Percentiles rank a stretch among this genome's conserved stretches.
Evolutionary conservation across 306 rosid genomes (phyloP).

Genomic region (Cajanus cajan): DNA sequence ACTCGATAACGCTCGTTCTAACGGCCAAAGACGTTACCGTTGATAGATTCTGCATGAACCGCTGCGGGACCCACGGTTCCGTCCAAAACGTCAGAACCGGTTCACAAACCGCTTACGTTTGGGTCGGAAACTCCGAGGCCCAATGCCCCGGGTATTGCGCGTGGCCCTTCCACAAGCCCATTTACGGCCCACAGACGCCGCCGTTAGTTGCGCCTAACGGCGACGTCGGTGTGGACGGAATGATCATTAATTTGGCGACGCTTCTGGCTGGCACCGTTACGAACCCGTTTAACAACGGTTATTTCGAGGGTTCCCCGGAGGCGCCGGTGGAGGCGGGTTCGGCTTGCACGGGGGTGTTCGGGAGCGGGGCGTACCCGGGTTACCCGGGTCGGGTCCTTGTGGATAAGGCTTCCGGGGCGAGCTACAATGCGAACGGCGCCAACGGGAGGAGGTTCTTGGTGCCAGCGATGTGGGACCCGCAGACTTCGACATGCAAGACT

Average conservation of each 20-base stretch:
- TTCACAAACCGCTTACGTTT: constrained; percentile 49
- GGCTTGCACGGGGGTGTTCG: constrained; percentile 75
- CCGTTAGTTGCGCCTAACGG: constrained; percentile 88
- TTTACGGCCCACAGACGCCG: constrained; percentile 87
- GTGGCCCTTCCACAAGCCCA: constrained; percentile 94
- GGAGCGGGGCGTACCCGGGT: constrained; percentile 85
- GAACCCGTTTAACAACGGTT: constrained; percentile 81
- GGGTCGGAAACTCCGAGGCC: constrained; percentile 89
- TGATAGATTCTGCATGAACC: constrained; percentile 65
- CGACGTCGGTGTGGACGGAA: constrained; percentile 91
- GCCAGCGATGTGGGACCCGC: constrained; percentile 99
- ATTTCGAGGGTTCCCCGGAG: constrained; percentile 71
- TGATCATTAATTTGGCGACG: constrained; percentile 82
- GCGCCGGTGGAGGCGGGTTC: constrained; percentile 91
- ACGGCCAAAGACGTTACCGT: constrained; percentile 79
- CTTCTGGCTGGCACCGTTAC: constrained; percentile 89
- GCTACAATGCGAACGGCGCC: constrained; percentile 72
- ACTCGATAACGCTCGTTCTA: constrained; percentile 59
- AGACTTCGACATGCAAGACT: constrained; percentile 60
- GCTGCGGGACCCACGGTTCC: constrained; percentile 81
- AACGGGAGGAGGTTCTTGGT: constrained; percentile 67
- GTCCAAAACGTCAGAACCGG: constrained; percentile 13
- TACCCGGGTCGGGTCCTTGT: constrained; percentile 65
- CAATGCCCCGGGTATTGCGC: constrained; percentile 94
- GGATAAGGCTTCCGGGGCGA: constrained; percentile 62